Conservation (phyloP, 768 basidiomycete species). For the Leccinum barrowsii region DNA sequence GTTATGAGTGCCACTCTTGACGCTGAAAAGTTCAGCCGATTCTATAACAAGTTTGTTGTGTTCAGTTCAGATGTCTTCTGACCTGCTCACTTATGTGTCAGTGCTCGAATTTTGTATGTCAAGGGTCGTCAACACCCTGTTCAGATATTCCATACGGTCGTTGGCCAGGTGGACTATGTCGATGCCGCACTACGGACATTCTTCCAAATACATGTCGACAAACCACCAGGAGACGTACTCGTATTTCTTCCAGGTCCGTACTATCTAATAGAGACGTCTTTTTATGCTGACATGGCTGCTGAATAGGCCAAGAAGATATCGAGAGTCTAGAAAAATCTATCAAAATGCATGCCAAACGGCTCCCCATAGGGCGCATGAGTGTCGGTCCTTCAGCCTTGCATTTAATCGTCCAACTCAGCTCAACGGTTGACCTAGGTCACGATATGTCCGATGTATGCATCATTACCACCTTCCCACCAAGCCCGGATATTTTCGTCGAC, state of each 20-base stretch:
- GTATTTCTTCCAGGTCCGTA: conserved; percentile 83
- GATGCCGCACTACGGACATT: conserved; percentile 90
- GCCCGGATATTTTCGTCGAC: conserved; percentile 70
- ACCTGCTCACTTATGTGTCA: conserved; percentile 29
- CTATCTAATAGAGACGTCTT: not conserved
- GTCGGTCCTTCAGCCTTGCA: conserved; percentile 33
- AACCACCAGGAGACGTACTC: conserved; percentile 82
- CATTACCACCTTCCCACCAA: conserved; percentile 76
- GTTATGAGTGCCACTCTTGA: conserved; percentile 99
- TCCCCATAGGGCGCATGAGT: conserved; percentile 54
- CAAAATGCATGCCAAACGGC: conserved; percentile 58
- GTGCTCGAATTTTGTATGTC: conserved; percentile 86
- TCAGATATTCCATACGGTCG: conserved; percentile 71
- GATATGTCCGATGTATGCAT: conserved; percentile 81
- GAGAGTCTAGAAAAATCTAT: conserved; percentile 81
- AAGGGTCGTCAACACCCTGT: conserved; percentile 94
- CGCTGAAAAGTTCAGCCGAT: conserved; percentile 88
- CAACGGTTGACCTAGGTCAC: conserved; percentile 48
- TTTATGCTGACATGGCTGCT: not conserved
- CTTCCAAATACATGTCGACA: conserved; percentile 86
- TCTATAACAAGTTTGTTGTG: conserved; percentile 71
- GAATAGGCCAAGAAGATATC: conserved; percentile 90
- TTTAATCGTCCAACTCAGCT: not conserved
- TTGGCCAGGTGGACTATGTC: conserved; percentile 77
- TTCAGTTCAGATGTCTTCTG: not conserved